These are phyloP conservation scores for Knoxdaviesia proteae DNA, from an alignment of 2,329 filamentous ascomycete genomes.

Conservation along the genomic window DNA sequence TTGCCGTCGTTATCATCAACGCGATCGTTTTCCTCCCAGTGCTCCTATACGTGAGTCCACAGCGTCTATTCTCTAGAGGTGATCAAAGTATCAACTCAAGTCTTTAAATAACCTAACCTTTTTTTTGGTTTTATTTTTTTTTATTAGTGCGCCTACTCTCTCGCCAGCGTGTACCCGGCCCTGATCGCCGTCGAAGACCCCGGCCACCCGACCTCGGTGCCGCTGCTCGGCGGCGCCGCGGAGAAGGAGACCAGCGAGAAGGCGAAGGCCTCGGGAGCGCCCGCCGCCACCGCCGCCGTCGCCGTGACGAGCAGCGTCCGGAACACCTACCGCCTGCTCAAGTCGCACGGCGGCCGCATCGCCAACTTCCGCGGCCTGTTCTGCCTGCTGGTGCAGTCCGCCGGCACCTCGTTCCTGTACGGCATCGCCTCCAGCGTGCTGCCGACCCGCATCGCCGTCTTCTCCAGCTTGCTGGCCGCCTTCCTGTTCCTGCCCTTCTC, in stretches of 20 bases:
- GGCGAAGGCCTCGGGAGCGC: constrained; percentile 11
- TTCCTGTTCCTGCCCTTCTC: constrained; percentile 33
- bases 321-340: constrained; percentile 32
- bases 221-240: constrained; percentile 20
- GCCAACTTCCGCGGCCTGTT: constrained; percentile 50
- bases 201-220: constrained; percentile 31
- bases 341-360: constrained; percentile 35
- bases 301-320: constrained; percentile 30
- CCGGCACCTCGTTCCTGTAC: constrained; percentile 16
- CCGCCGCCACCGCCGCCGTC: constrained; percentile 11
- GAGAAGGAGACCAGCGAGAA: constrained; percentile 12
- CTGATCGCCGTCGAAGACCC: constrained; percentile 39
- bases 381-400: constrained; percentile 20
- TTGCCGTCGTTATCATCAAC: too few species aligned
- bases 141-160: constrained; percentile 18
- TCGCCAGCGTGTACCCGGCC: constrained; percentile 27
- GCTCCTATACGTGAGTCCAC: too few species aligned
- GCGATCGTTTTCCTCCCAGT: too few species aligned
- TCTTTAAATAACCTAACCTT: background rate
- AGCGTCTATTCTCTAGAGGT: too few species aligned
- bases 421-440: constrained; percentile 22
- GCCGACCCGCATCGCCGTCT: constrained; percentile 23
- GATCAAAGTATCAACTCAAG: too few species aligned
- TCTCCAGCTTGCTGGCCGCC: constrained; percentile 37
- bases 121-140: constrained; percentile 13